Conservation (phyloP, 768 basidiomycete genomes). For the Macrocybe gigantea region DNA sequence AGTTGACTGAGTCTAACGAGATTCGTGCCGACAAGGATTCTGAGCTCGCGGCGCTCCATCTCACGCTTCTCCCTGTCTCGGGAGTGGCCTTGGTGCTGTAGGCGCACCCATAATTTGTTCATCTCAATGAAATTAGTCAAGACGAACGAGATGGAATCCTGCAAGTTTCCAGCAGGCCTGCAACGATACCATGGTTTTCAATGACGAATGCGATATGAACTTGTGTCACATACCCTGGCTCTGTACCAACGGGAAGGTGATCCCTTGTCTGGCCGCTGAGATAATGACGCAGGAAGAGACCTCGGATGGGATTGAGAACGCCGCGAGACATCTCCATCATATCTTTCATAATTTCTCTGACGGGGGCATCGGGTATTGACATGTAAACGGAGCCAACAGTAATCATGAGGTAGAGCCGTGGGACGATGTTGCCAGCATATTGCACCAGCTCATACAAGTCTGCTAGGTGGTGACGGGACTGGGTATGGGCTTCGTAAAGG, state of each 20-base stretch:
- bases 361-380: constrained; percentile 94
- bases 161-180: constrained; percentile 83
- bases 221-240: constrained; percentile 58
- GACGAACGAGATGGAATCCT: constrained; percentile 94
- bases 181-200: constrained; percentile 1
- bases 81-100: constrained; percentile 97
- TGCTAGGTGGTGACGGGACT: constrained; percentile 90
- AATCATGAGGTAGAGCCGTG: constrained; percentile 95
- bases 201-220: neutral
- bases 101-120: constrained; percentile 99
- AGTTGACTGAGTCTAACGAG: constrained; percentile 92
- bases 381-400: constrained; percentile 99
- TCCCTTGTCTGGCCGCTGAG: constrained; percentile 96
- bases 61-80: constrained; percentile 97
- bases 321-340: constrained; percentile 99
- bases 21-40: constrained; percentile 96
- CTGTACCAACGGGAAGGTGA: constrained; percentile 84
- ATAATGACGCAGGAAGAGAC: constrained; percentile 93
- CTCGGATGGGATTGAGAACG: constrained; percentile 94
- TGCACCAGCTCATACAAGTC: constrained; percentile 99
- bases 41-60: constrained; percentile 89
- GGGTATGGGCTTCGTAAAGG: constrained; percentile 91
- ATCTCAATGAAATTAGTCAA: constrained; percentile 99
- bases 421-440: constrained; percentile 95
- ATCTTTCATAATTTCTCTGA: constrained; percentile 99